Base-by-base conservation (phyloP, 257 asterid species). In the Craterostigma plantagineum region DNA sequence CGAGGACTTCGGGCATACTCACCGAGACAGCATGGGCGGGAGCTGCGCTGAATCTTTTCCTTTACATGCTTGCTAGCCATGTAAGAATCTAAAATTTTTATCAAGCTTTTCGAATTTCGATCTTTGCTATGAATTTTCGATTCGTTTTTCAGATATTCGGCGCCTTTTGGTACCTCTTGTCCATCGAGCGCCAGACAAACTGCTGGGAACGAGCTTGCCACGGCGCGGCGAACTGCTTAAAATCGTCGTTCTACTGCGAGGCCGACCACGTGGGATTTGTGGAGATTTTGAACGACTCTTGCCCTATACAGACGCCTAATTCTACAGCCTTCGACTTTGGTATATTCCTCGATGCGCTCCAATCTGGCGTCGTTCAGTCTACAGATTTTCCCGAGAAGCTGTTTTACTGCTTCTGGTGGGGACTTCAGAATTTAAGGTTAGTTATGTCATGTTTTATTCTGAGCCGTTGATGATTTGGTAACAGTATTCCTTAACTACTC, bases 21-120 rank as follows among this genome's bases (percentile, higher is more conserved):
- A 83, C 99, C 33, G 95, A 90, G 65, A 90, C 99, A 49, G 99
- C 99, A 55, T 90, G 99, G 99, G 95, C 99, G 49, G 99, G 99
- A 58, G 99, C 99, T 63, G 99, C 95, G 4, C 83, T 83, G 64
- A 90, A 90, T 65, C 94, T 90, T 44, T 69, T 90, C 14, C 91
- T 90, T 18, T 90, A 90, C 74, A 90, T 90, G 99, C 99, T 90
- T 59, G 99, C 99, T 65, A 83, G 99, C 66, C 99, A 90, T 65
- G 99, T 90, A 79, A 77, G 95, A 37, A 34, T 6, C 11, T 11
- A 34, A 11, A 6, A 6, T 6, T 6, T 34, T 34, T 34, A 6
- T 34, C 37, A 6, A 7, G 11, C 11, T 34, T 34, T 34, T 6
- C 37, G n/a, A n/a, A n/a, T n/a, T n/a, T n/a, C n/a, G n/a, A n/a